Evolutionary conservation across 805 yeast genomes (phyloP).

Genomic region (Ogataea thermomethanolica): DNA sequence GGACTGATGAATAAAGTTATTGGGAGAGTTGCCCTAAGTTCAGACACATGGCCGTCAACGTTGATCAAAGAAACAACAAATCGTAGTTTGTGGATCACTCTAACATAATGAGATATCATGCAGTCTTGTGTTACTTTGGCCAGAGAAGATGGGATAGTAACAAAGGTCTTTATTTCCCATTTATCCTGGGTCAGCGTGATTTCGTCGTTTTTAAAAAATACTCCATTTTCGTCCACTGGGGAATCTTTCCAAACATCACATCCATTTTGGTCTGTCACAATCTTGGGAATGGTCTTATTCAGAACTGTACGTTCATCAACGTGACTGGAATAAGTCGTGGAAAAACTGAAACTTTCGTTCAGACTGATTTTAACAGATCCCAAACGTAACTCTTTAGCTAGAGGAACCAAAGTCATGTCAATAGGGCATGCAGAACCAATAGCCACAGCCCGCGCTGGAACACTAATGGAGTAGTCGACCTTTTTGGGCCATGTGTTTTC

Average conservation of each 20-base stretch:
- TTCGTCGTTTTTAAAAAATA: slow-evolving; percentile 32
- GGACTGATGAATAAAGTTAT: slow-evolving; percentile 56
- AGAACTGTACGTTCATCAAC: slow-evolving; percentile 59
- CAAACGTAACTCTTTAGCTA: slow-evolving; percentile 72
- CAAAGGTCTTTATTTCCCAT: slow-evolving; percentile 68
- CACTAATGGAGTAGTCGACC: slow-evolving; percentile 82
- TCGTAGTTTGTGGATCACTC: slow-evolving; percentile 85
- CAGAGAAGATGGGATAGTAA: slow-evolving; percentile 70
- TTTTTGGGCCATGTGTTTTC: slow-evolving; percentile 95
- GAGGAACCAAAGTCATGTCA: slow-evolving; percentile 68
- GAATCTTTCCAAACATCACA: slow-evolving; percentile 39
- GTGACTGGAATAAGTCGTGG: slow-evolving; percentile 56
- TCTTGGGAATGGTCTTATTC: slow-evolving; percentile 43
- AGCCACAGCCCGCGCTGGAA: slow-evolving; percentile 86
- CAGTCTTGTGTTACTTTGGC: slow-evolving; percentile 85
- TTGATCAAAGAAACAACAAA: slow-evolving; percentile 75
- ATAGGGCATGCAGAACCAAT: slow-evolving; percentile 79
- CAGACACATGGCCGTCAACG: slow-evolving; percentile 91
- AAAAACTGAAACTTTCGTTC: slow-evolving; percentile 59
- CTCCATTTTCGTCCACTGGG: slow-evolving; percentile 36
- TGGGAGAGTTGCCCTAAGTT: slow-evolving; percentile 87
- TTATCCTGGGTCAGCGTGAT: slow-evolving; percentile 43
- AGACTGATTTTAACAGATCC: slow-evolving; percentile 71
- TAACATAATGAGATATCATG: slow-evolving; percentile 61
- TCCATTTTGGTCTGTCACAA: slow-evolving; percentile 38